Conservation (phyloP, 208 protist species). For the Leishmania tropica region DNA sequence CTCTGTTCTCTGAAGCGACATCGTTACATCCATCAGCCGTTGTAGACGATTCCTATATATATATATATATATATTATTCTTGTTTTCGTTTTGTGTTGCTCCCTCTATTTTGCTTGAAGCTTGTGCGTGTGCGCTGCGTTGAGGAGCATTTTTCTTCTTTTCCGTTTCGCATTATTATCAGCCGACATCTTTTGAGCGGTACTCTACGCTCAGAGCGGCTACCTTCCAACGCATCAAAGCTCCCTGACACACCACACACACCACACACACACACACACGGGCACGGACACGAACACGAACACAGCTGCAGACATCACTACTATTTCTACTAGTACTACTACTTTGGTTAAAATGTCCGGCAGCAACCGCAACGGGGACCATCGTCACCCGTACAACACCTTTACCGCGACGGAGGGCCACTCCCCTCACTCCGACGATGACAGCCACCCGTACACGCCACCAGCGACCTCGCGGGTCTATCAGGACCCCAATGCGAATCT, state of each 20-base stretch:
- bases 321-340: neutral
- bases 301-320: neutral
- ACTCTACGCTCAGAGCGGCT: neutral
- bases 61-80: neutral
- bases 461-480: neutral
- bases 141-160: neutral
- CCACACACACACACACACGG: neutral
- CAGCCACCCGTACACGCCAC: neutral
- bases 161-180: conserved; percentile 7
- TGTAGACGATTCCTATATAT: neutral
- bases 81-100: neutral
- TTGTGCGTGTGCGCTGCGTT: neutral
- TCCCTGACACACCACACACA: neutral
- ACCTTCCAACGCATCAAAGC: neutral
- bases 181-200: neutral
- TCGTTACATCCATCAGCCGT: neutral
- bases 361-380: conserved; percentile 9
- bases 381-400: neutral
- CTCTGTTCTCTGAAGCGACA: too few species aligned
- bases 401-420: conserved; percentile 2
- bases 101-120: neutral
- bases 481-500: conserved; percentile 6
- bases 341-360: neutral
- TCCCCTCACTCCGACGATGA: neutral
- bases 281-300: too few species aligned